Evolutionary conservation across 768 basidiomycete species (phyloP).

Genomic region (Mycena capillaripes): DNA sequence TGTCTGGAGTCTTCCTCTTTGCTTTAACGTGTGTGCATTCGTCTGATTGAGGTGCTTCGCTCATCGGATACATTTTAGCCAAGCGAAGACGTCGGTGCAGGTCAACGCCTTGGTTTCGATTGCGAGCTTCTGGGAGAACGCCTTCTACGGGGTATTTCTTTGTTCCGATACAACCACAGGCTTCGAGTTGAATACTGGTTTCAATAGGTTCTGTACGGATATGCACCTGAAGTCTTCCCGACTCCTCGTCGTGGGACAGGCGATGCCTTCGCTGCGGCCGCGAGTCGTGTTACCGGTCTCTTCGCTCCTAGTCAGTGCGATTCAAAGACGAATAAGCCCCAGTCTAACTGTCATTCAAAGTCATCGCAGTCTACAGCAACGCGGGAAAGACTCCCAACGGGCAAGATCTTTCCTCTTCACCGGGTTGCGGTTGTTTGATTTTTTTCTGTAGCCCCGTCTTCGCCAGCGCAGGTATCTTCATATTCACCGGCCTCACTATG

Average conservation of each 20-base stretch:
- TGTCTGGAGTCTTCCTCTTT: slow-evolving; percentile 72
- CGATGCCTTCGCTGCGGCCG: slow-evolving; percentile 64
- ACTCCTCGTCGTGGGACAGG: slow-evolving; percentile 69
- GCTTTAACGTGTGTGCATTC: slow-evolving; percentile 67
- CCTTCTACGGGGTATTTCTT: slow-evolving; percentile 32
- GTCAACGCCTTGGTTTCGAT: slow-evolving; percentile 37
- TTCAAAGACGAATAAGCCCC: background rate
- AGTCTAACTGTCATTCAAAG: slow-evolving; percentile 5
- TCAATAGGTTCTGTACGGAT: slow-evolving; percentile 55
- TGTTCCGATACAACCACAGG: background rate
- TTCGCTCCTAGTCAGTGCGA: slow-evolving; percentile 53
- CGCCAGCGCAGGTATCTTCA: slow-evolving; percentile 35
- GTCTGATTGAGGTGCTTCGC: slow-evolving; percentile 28
- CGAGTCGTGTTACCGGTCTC: slow-evolving; percentile 72
- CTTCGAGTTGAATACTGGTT: background rate
- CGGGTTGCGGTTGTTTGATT: background rate
- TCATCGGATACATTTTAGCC: slow-evolving; percentile 60
- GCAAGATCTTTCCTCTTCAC: background rate
- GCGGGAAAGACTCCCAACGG: slow-evolving; percentile 36
- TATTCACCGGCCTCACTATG: slow-evolving; percentile 32
- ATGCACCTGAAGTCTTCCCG: slow-evolving; percentile 69
- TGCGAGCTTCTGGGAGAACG: slow-evolving; percentile 37
- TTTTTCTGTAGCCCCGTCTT: slow-evolving; percentile 31
- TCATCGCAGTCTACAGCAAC: slow-evolving; percentile 39
- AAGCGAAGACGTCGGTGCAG: slow-evolving; percentile 60